These are phyloP conservation scores for Clarireedia sp. DNA, from an alignment of 2,329 filamentous ascomycete species.

Conservation along the genomic window DNA sequence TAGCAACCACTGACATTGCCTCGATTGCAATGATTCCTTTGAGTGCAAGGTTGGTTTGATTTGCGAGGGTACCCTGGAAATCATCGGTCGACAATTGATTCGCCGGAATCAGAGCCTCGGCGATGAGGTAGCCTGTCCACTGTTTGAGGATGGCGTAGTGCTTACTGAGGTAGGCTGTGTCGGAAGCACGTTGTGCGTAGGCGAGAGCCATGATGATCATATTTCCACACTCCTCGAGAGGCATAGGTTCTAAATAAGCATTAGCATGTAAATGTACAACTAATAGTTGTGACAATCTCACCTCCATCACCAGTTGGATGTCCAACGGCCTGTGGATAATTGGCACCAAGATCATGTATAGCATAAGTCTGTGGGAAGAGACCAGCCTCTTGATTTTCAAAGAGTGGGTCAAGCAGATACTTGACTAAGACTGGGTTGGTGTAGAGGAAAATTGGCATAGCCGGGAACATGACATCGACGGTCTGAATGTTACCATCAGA, in stretches of 20 bases:
- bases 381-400: slow-evolving; percentile 59
- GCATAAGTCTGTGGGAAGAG: slow-evolving; percentile 63
- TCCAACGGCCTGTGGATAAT: slow-evolving; percentile 62
- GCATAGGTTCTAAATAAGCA: slow-evolving; percentile 53
- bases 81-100: slow-evolving; percentile 78
- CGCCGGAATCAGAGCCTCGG: slow-evolving; percentile 64
- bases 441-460: slow-evolving; percentile 76
- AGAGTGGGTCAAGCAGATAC: slow-evolving; percentile 54
- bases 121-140: slow-evolving; percentile 70
- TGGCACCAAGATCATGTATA: slow-evolving; percentile 63
- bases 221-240: slow-evolving; percentile 71
- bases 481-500: slow-evolving; percentile 83
- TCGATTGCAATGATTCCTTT: slow-evolving; percentile 80
- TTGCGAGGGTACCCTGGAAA: slow-evolving; percentile 69
- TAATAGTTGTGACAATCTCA: neutral
- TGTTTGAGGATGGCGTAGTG: slow-evolving; percentile 69
- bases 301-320: slow-evolving; percentile 58
- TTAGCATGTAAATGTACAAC: neutral
- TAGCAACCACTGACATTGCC: slow-evolving; percentile 67
- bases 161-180: slow-evolving; percentile 48
- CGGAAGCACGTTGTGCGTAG: slow-evolving; percentile 48
- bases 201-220: slow-evolving; percentile 81
- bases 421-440: slow-evolving; percentile 58
- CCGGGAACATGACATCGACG: slow-evolving; percentile 81
- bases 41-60: slow-evolving; percentile 75